Conservation (phyloP, 129 eudicot species). For the Saussurea involucrata region DNA sequence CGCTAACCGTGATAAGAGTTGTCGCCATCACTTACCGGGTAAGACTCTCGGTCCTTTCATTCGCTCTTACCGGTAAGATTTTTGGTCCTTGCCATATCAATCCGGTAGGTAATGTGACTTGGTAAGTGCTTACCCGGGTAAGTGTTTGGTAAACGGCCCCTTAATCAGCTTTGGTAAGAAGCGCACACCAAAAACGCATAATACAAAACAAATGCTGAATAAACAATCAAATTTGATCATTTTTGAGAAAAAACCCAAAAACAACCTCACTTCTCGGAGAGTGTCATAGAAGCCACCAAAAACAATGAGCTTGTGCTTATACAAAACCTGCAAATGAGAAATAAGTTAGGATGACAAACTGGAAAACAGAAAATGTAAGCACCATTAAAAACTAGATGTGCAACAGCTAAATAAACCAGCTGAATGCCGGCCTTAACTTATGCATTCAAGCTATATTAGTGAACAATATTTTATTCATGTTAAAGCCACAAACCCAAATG, state of each 20-base stretch:
- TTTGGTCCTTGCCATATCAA: no score
- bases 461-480: background rate
- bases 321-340: constrained; percentile 63
- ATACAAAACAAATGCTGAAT: background rate
- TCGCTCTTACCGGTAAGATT: no score
- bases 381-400: background rate
- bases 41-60: no score
- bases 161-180: background rate
- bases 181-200: background rate
- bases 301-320: constrained; percentile 91
- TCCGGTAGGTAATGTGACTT: no score
- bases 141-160: no score
- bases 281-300: constrained; percentile 99
- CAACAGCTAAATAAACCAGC: background rate
- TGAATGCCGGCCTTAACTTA: background rate
- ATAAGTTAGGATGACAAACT: background rate
- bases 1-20: no score
- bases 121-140: no score
- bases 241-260: background rate
- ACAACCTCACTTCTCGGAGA: constrained; percentile 98
- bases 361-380: background rate
- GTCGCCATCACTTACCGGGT: no score
- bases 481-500: background rate
- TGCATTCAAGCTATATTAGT: background rate
- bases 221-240: background rate